Percentiles rank a stretch among this genome's conserved stretches.
These are phyloP conservation scores for Chloris gayana DNA, from an alignment of 176 grass and related monocot species.

Conservation along the genomic window DNA sequence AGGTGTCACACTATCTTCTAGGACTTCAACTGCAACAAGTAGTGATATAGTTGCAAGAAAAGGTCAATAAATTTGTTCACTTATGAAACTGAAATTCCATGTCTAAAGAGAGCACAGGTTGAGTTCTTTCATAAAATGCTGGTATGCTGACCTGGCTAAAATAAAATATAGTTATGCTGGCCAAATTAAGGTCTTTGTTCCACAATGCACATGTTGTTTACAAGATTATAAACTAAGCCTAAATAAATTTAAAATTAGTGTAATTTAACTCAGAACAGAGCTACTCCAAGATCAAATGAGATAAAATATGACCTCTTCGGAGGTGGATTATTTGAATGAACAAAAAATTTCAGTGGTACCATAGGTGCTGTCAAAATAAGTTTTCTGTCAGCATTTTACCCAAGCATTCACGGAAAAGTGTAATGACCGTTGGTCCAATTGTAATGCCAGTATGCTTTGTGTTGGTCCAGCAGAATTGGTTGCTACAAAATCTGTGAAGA, in stretches of 20 bases:
- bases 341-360: conserved; percentile 23
- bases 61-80: not conserved
- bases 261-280: conserved; percentile 3
- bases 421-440: conserved; percentile 77
- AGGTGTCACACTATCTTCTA: not conserved
- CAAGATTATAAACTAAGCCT: not conserved
- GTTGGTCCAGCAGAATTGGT: conserved; percentile 44
- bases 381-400: conserved; percentile 58
- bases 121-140: not conserved
- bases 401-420: conserved; percentile 89
- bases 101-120: not conserved
- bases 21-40: not conserved
- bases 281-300: not conserved
- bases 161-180: not conserved
- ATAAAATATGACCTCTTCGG: not conserved
- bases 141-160: not conserved
- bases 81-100: conserved; percentile 2
- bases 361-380: conserved; percentile 19
- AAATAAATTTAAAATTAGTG: conserved; percentile 2
- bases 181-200: not conserved
- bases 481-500: conserved; percentile 51
- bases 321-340: conserved; percentile 8
- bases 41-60: not conserved
- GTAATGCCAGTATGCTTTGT: conserved; percentile 51
- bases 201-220: not conserved